Evolutionary conservation across 2,329 filamentous ascomycete genomes (phyloP).

Genomic region (Colletotrichum cereale): DNA sequence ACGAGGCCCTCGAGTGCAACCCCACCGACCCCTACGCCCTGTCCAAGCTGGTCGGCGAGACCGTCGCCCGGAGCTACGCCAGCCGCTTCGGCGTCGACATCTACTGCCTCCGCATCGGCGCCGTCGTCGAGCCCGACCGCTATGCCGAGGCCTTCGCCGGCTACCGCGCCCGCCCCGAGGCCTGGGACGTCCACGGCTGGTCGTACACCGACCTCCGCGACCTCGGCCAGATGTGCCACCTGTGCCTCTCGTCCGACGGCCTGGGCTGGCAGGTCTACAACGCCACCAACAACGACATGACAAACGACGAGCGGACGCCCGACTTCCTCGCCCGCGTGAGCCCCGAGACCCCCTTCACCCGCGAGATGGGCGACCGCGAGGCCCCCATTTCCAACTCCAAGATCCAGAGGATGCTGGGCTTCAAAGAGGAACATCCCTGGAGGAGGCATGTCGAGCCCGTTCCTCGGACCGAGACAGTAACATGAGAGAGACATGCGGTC

Average conservation of each 20-base stretch:
- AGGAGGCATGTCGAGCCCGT: slow-evolving; percentile 43
- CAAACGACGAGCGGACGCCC: slow-evolving; percentile 62
- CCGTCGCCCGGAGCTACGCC: slow-evolving; percentile 68
- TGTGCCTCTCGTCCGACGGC: slow-evolving; percentile 64
- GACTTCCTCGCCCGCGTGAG: slow-evolving; percentile 64
- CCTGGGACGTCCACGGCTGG: slow-evolving; percentile 70
- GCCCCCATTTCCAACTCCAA: slow-evolving; percentile 72
- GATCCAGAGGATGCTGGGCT: slow-evolving; percentile 69
- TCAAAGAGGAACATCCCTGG: slow-evolving; percentile 70
- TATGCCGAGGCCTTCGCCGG: slow-evolving; percentile 65
- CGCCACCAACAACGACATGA: slow-evolving; percentile 73
- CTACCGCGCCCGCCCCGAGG: slow-evolving; percentile 63
- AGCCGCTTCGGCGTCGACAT: slow-evolving; percentile 68
- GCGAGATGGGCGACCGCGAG: slow-evolving; percentile 69
- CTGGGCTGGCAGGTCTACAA: slow-evolving; percentile 75
- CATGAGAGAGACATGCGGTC: background rate
- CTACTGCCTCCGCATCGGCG: slow-evolving; percentile 71
- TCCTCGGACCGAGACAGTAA: background rate
- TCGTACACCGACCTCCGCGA: slow-evolving; percentile 73
- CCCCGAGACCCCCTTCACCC: slow-evolving; percentile 63
- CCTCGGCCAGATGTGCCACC: slow-evolving; percentile 71
- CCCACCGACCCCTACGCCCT: slow-evolving; percentile 74
- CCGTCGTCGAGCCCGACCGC: slow-evolving; percentile 72
- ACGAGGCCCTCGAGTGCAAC: slow-evolving; percentile 69
- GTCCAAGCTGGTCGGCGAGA: slow-evolving; percentile 70